phyloP scores from a whole-genome alignment of 2,329 filamentous ascomycete genomes.

The Sphaerulina populicola region DNA sequence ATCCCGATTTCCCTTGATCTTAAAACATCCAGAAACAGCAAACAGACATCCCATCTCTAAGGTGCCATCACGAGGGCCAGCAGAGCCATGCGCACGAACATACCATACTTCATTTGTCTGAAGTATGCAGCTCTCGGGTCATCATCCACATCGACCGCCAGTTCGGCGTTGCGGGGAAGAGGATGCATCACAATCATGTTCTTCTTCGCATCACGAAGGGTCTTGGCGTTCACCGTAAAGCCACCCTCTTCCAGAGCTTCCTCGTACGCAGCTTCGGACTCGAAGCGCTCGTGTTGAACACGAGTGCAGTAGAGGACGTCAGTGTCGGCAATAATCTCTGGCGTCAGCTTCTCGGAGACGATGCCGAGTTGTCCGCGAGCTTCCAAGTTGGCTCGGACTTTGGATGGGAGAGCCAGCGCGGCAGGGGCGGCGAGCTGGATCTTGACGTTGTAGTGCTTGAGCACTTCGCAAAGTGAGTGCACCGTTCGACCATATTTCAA shows the following conservation, averaged over 20 bases:
- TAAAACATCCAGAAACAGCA: neutral
- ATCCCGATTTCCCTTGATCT: neutral
- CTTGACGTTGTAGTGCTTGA: slow-evolving; percentile 89
- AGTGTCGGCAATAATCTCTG: slow-evolving; percentile 74
- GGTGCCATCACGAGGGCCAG: slow-evolving; percentile 80
- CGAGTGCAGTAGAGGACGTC: slow-evolving; percentile 97
- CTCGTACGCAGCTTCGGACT: slow-evolving; percentile 72
- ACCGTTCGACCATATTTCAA: slow-evolving; percentile 88
- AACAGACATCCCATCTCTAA: slow-evolving; percentile 20
- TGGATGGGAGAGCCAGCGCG: slow-evolving; percentile 64
- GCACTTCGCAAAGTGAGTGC: slow-evolving; percentile 86
- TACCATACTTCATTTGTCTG: slow-evolving; percentile 97
- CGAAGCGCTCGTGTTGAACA: slow-evolving; percentile 92
- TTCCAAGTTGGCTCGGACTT: slow-evolving; percentile 64
- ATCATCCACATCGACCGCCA: slow-evolving; percentile 93
- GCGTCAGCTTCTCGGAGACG: slow-evolving; percentile 70
- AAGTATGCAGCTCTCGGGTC: slow-evolving; percentile 97
- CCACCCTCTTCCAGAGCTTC: slow-evolving; percentile 62
- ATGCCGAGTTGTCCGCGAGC: slow-evolving; percentile 65
- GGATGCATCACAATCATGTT: slow-evolving; percentile 95
- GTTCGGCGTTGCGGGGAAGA: slow-evolving; percentile 84
- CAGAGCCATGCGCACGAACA: slow-evolving; percentile 97
- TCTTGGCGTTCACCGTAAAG: slow-evolving; percentile 82
- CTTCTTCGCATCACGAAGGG: slow-evolving; percentile 82
- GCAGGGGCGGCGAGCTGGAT: slow-evolving; percentile 85